Evolutionary conservation across 306 rosid genomes (phyloP), one percentile per base, ranked within the genome.

Genomic region (Sindora glabra): DNA sequence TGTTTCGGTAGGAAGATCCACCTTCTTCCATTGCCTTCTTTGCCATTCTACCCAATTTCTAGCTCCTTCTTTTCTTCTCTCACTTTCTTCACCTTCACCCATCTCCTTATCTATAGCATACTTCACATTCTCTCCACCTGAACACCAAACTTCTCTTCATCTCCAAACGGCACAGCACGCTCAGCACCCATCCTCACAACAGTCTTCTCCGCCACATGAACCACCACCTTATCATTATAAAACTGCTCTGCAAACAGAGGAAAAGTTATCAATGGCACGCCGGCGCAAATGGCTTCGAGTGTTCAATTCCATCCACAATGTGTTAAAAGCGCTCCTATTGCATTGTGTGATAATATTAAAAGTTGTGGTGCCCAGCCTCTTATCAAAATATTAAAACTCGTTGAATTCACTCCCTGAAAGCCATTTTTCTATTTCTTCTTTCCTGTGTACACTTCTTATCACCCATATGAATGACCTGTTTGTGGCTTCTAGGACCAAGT

Each of bases 241-340:
- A 86, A 65, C 19, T 82, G 89, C 1, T 86, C 89, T 0, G 53
- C 63, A 49, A 82, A 86, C 34, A 74, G n/a, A 0, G 89, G 89
- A 71, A 73, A 79, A 0, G 89, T 82, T 0, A 77, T 34, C 61
- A 82, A 4, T 1, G 89, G 94, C 12, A 82, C 62, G 0, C 89
- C 83, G 0, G 59, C 71, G 19, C 76, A 62, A 10, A 80, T 41
- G 2, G 59, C 89, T 67, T 86, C 89, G 0, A 75, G n/a, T 8
- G 75, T 82, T 0, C 89, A 85, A 32, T 85, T 82, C 89, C 94
- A 82, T 0, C 89, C 94, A 27, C 86, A 79, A 11, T 86, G 89
- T 10, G 86, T 82, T 34, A 86, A 25, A 21, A 86, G 79, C 0
- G 66, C 85, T 6, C 92, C 88, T 15, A 73, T 26, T 7, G 87